phyloP scores from a whole-genome alignment of 148 eudicot species.

The Silene conica region DNA sequence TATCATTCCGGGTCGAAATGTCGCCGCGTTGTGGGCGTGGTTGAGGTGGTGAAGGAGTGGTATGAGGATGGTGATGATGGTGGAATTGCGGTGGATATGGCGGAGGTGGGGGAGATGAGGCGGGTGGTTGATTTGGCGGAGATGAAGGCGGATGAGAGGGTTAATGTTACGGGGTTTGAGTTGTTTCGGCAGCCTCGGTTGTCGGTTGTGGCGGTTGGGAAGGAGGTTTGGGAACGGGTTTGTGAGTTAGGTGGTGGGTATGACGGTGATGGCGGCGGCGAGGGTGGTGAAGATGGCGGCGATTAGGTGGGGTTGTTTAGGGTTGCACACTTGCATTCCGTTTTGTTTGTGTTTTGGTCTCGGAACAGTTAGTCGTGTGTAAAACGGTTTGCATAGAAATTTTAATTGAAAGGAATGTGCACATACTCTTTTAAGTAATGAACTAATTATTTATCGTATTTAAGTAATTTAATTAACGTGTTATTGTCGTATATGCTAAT shows the following conservation, averaged over 20 bases:
- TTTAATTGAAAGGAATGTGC: no score
- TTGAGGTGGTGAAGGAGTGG: constrained; percentile 59
- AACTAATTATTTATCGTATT: no score
- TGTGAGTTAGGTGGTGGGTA: constrained; percentile 82
- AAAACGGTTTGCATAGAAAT: no score
- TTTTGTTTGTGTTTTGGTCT: constrained; percentile 16
- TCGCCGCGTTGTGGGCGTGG: constrained; percentile 81
- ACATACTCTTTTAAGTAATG: no score
- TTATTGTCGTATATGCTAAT: no score
- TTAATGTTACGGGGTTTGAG: constrained; percentile 53
- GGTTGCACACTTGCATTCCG: neutral
- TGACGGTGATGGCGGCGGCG: constrained; percentile 33
- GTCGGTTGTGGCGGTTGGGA: constrained; percentile 68
- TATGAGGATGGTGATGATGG: constrained; percentile 44
- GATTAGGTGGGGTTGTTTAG: neutral
- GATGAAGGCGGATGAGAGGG: constrained; percentile 56
- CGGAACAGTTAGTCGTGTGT: no score
- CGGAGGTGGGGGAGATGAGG: constrained; percentile 76
- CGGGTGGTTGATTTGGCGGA: constrained; percentile 58
- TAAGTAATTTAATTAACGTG: no score
- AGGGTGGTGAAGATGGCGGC: constrained; percentile 12
- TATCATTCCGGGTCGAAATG: constrained; percentile 72
- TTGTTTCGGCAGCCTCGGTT: constrained; percentile 70
- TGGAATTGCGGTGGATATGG: constrained; percentile 59
- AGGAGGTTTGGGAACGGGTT: constrained; percentile 55